These are phyloP conservation scores for Tricholomella constricta DNA, from an alignment of 768 basidiomycete species.

Conservation along the genomic window DNA sequence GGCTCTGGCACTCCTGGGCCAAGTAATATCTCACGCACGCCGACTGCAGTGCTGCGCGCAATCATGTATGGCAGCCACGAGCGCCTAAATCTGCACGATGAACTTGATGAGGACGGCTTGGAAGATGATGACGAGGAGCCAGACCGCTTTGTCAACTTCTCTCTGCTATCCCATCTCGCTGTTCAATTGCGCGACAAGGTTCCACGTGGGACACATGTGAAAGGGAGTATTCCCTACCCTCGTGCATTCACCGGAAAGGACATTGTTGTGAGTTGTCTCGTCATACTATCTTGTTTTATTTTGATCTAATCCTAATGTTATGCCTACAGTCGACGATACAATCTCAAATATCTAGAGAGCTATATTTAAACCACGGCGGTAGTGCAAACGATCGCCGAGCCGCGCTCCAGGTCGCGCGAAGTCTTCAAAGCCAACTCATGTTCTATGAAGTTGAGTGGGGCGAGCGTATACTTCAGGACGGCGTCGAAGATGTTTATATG, in stretches of 20 bases:
- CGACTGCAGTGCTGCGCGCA: conserved; percentile 17
- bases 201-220: conserved; percentile 84
- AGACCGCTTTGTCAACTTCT: conserved; percentile 84
- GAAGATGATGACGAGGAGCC: conserved; percentile 53
- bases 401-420: conserved; percentile 85
- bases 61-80: conserved; percentile 14
- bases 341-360: conserved; percentile 76
- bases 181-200: conserved; percentile 89
- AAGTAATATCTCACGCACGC: conserved; percentile 16
- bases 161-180: conserved; percentile 84
- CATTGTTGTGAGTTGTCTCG: conserved; percentile 73
- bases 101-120: conserved; percentile 49
- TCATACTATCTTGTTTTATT: not conserved
- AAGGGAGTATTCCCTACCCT: conserved; percentile 92
- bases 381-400: conserved; percentile 74
- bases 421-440: conserved; percentile 88
- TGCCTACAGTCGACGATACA: conserved; percentile 79
- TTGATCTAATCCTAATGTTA: not conserved
- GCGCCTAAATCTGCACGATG: conserved; percentile 29
- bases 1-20: conserved; percentile 12
- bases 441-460: conserved; percentile 99
- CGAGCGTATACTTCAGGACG: conserved; percentile 76
- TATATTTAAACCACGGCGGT: conserved; percentile 66
- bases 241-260: conserved; percentile 94
- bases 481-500: conserved; percentile 93